Conservation (phyloP, 139 green algal genomes). For the Zygnema cylindricum region DNA sequence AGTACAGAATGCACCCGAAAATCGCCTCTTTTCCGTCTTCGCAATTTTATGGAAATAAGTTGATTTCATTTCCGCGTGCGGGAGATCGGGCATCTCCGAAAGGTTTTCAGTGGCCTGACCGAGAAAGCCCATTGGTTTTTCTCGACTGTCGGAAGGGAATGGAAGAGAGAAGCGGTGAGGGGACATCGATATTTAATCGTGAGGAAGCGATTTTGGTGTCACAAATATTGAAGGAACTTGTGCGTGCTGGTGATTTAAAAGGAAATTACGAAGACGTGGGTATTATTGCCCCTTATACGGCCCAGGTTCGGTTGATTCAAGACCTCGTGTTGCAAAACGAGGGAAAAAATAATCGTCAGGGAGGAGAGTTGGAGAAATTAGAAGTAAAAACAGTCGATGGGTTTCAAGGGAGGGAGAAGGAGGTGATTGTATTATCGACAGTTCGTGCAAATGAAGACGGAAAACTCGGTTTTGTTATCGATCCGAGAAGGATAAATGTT, state of each 20-base stretch:
- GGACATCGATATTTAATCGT: conserved; percentile 36
- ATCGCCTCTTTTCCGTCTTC: conserved; percentile 61
- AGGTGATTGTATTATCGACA: conserved; percentile 81
- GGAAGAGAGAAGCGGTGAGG: conserved; percentile 15
- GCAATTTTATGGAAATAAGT: conserved; percentile 72
- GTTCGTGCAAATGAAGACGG: conserved; percentile 80
- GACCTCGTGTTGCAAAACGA: neutral
- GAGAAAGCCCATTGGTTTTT: conserved; percentile 52
- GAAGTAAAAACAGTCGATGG: conserved; percentile 63
- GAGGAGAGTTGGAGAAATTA: neutral
- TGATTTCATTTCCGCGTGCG: conserved; percentile 60
- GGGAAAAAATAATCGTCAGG: neutral
- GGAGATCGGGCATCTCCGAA: conserved; percentile 38
- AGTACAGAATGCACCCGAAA: conserved; percentile 80
- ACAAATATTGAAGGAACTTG: conserved; percentile 49
- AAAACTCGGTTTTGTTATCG: conserved; percentile 83
- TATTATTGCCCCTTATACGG: conserved; percentile 63
- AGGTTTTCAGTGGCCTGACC: conserved; percentile 52
- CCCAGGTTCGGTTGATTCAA: conserved; percentile 39
- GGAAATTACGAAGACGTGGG: conserved; percentile 35
- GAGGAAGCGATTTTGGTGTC: conserved; percentile 36
- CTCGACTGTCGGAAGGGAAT: conserved; percentile 44
- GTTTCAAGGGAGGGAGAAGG: conserved; percentile 90
- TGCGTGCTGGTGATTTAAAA: conserved; percentile 17
- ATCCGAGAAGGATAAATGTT: conserved; percentile 88